Conservation (phyloP, 2,329 filamentous ascomycete genomes). For the Pseudogymnoascus sp. region DNA sequence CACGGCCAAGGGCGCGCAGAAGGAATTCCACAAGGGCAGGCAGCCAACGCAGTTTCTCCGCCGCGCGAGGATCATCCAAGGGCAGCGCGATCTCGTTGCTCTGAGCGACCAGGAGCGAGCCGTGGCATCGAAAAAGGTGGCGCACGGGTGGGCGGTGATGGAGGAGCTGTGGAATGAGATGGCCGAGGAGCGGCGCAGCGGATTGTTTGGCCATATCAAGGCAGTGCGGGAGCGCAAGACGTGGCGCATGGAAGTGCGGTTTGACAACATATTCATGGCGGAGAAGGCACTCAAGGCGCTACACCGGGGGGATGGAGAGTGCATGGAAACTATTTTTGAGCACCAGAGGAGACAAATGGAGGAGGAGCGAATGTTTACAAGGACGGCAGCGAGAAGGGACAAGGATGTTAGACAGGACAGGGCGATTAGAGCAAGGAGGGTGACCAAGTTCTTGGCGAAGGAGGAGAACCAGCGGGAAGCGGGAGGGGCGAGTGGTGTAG, state of each 20-base stretch:
- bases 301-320: constrained; percentile 35
- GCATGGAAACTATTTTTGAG: constrained; percentile 26
- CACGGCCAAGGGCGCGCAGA: constrained; percentile 54
- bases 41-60: constrained; percentile 47
- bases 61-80: constrained; percentile 51
- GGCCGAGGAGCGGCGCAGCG: constrained; percentile 24
- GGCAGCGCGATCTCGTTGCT: constrained; percentile 37
- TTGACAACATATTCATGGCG: constrained; percentile 42
- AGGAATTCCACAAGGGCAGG: constrained; percentile 46
- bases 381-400: constrained; percentile 10
- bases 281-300: constrained; percentile 37
- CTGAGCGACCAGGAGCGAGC: constrained; percentile 29
- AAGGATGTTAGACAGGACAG: neutral
- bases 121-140: constrained; percentile 26
- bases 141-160: constrained; percentile 36
- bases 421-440: neutral
- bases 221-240: constrained; percentile 33
- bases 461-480: neutral
- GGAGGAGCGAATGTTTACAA: constrained; percentile 13
- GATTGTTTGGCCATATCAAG: constrained; percentile 25
- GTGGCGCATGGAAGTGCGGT: constrained; percentile 32
- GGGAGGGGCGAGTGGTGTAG: neutral
- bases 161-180: constrained; percentile 34
- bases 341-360: constrained; percentile 18
- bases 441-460: neutral